phyloP scores from a whole-genome alignment of 129 eudicot species.

The Flaveria linearis region DNA sequence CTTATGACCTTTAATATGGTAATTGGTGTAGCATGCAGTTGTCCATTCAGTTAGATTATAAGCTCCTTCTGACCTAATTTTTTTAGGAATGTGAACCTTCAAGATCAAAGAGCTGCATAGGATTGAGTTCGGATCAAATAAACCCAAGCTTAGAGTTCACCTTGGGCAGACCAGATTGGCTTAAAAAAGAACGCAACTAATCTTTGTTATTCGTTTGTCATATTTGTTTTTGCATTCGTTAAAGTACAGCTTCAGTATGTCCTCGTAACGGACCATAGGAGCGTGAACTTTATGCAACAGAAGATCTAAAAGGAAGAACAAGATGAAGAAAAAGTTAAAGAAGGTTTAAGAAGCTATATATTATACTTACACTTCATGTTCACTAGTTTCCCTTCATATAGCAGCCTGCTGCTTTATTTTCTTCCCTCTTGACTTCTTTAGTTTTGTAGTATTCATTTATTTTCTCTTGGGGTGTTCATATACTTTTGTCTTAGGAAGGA shows the following conservation, averaged over 20 bases:
- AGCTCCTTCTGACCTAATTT: neutral
- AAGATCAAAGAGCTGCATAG: conserved; percentile 43
- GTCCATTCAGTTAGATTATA: too few relatives aligned
- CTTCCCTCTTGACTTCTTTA: conserved; percentile 30
- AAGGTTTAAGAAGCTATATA: conserved; percentile 25
- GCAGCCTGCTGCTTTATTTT: conserved; percentile 39
- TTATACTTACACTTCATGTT: too few relatives aligned
- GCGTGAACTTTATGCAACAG: conserved; percentile 29
- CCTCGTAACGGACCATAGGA: conserved; percentile 31
- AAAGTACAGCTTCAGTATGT: conserved; percentile 25
- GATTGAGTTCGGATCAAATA: conserved; percentile 43
- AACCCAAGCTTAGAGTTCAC: conserved; percentile 84
- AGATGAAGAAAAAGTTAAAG: conserved; percentile 36
- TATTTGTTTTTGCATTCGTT: conserved; percentile 11
- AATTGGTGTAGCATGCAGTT: neutral
- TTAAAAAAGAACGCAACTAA: conserved; percentile 41
- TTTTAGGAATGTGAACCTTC: conserved; percentile 57
- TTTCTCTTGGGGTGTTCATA: neutral
- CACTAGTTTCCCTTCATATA: neutral
- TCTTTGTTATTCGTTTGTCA: neutral
- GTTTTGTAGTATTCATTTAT: conserved; percentile 29
- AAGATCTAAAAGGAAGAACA: conserved; percentile 29
- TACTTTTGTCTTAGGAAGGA: too few relatives aligned
- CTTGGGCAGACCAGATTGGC: conserved; percentile 73
- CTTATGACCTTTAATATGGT: neutral